These are phyloP conservation scores for Sordariomycetes sp. DNA, from an alignment of 2,329 filamentous ascomycete genomes.

Conservation along the genomic window DNA sequence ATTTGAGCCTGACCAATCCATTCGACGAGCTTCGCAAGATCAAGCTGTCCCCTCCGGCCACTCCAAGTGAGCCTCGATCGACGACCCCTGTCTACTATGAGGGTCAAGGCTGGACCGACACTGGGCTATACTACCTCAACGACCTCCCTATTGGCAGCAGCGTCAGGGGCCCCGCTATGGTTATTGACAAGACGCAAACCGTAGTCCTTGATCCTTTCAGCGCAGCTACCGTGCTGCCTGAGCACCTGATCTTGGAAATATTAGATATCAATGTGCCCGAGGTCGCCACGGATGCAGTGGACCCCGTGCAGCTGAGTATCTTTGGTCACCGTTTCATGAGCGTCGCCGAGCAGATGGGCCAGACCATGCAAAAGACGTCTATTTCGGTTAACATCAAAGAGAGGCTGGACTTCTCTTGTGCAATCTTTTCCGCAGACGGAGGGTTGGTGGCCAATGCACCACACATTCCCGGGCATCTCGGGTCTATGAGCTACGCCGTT, in stretches of 20 bases:
- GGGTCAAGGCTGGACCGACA: constrained; percentile 13
- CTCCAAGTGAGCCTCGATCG: constrained; percentile 48
- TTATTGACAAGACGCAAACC: constrained; percentile 62
- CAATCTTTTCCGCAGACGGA: constrained; percentile 63
- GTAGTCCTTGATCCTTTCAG: constrained; percentile 50
- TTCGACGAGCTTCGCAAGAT: constrained; percentile 41
- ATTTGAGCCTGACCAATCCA: constrained; percentile 10
- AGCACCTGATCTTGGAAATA: constrained; percentile 50
- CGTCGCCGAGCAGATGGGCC: constrained; percentile 72
- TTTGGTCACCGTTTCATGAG: constrained; percentile 75
- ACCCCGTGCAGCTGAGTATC: constrained; percentile 52
- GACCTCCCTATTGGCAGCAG: constrained; percentile 55
- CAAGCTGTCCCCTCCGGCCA: constrained; percentile 52
- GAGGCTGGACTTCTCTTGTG: constrained; percentile 68
- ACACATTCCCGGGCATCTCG: constrained; percentile 64
- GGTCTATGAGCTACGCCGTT: constrained; percentile 67
- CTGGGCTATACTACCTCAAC: constrained; percentile 13
- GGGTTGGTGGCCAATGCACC: constrained; percentile 64
- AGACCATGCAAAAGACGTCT: constrained; percentile 64
- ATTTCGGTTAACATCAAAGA: constrained; percentile 72
- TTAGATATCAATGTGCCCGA: constrained; percentile 12
- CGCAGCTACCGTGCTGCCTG: constrained; percentile 15
- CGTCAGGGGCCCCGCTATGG: constrained; percentile 55
- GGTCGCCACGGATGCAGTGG: constrained; percentile 14
- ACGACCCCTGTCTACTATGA: constrained; percentile 45